Conservation (phyloP, 176 grass and related monocot species). For the Lolium rigidum region DNA sequence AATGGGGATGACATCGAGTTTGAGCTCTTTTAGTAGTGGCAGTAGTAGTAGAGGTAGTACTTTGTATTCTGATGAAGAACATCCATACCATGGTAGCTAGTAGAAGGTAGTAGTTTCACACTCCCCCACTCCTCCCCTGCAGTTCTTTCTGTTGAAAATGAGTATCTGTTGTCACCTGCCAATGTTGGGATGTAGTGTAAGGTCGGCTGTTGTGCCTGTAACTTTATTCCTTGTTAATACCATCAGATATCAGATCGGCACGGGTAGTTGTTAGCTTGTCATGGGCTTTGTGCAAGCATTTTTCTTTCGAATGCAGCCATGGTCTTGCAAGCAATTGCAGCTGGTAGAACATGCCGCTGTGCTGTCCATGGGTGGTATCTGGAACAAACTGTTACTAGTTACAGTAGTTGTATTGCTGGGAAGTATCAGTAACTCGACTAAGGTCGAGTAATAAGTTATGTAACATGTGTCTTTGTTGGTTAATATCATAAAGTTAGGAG, state of each 20-base stretch:
- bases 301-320: neutral
- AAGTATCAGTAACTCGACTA: neutral
- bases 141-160: constrained; percentile 51
- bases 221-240: constrained; percentile 81
- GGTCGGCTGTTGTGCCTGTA: constrained; percentile 48
- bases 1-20: constrained; percentile 89
- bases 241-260: constrained; percentile 58
- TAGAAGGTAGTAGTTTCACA: constrained; percentile 34
- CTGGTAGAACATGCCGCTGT: neutral
- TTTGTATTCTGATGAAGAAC: constrained; percentile 43
- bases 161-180: constrained; percentile 21
- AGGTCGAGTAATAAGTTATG: constrained; percentile 11
- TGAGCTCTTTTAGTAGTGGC: constrained; percentile 73
- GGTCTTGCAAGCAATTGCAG: constrained; percentile 13
- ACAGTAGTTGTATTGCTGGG: neutral
- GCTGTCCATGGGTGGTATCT: neutral
- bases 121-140: constrained; percentile 36
- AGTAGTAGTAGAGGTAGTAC: constrained; percentile 26
- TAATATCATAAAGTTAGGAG: constrained; percentile 16
- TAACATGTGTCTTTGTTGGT: neutral
- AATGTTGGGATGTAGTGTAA: constrained; percentile 51
- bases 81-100: constrained; percentile 50
- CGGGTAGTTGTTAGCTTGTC: neutral
- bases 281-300: constrained; percentile 27
- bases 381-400: neutral